Conservation (phyloP, 257 asterid genomes). For the Petrea volubilis region DNA sequence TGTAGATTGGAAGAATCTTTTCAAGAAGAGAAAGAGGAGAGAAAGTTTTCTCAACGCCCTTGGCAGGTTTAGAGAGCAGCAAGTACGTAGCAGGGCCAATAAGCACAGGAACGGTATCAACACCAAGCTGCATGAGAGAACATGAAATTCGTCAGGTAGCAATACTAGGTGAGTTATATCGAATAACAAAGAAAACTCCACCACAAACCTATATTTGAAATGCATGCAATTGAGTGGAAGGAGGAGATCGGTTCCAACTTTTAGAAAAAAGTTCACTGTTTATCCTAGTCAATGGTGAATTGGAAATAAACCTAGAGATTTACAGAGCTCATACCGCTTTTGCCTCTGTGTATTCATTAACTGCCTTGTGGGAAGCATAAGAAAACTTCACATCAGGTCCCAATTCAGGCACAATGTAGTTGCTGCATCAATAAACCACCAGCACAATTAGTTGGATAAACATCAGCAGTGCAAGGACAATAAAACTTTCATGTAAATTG, state of each 20-base stretch:
- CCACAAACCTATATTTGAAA: not conserved
- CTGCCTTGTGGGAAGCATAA: conserved; percentile 94
- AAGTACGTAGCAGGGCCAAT: conserved; percentile 89
- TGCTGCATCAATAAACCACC: conserved; percentile 51
- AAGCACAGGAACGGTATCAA: conserved; percentile 86
- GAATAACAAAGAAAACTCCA: not conserved
- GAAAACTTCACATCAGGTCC: conserved; percentile 84
- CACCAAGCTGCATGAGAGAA: conserved; percentile 67
- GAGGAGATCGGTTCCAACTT: not conserved
- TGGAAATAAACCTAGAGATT: not conserved
- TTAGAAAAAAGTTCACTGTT: not conserved
- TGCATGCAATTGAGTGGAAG: not conserved
- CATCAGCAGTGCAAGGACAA: not conserved
- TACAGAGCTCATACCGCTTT: conserved; percentile 56
- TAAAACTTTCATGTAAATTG: not conserved
- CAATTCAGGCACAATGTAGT: conserved; percentile 88
- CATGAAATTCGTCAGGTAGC: conserved; percentile 20
- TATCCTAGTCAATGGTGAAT: not conserved
- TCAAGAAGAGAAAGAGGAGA: conserved; percentile 79
- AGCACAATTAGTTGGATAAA: not conserved
- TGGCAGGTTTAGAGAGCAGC: conserved; percentile 90
- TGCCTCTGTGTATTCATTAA: conserved; percentile 88
- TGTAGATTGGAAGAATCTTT: conserved; percentile 87
- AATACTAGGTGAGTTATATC: not conserved
- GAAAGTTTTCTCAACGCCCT: conserved; percentile 89